phyloP scores from a whole-genome alignment of 169 alveolate genomes.

The Plasmodium cynomolgi region DNA sequence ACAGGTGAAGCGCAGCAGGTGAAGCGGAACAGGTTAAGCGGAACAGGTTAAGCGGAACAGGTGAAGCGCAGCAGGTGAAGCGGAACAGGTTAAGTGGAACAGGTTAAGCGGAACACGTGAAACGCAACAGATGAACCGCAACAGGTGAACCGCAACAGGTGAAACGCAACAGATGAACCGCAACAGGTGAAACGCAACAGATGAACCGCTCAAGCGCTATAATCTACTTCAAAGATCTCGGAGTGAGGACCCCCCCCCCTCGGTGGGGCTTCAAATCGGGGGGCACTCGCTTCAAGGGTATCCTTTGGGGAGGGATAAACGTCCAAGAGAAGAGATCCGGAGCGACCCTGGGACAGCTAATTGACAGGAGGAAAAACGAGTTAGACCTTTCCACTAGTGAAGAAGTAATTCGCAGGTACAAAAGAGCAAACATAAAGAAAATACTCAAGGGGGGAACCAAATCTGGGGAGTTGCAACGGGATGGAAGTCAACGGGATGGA shows the following conservation, averaged over 20 bases:
- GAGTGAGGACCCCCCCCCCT: neutral
- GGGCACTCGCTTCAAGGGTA: neutral
- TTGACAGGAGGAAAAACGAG: slow-evolving; percentile 28
- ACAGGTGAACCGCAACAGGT: neutral
- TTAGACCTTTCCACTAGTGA: neutral
- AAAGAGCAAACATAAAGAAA: slow-evolving; percentile 61
- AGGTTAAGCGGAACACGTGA: no score
- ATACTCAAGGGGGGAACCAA: slow-evolving; percentile 36
- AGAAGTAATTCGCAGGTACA: slow-evolving; percentile 38
- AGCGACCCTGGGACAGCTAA: slow-evolving; percentile 11
- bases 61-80: no score
- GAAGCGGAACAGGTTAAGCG: no score
- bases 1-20: no score
- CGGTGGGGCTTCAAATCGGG: neutral
- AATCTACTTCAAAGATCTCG: slow-evolving; percentile 13
- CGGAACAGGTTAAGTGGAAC: no score
- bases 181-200: slow-evolving; percentile 2
- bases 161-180: neutral
- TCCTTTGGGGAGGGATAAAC: neutral
- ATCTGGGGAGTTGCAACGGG: neutral
- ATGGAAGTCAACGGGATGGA: neutral
- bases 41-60: no score
- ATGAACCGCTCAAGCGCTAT: slow-evolving; percentile 21
- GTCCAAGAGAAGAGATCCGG: neutral
- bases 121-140: no score